phyloP scores from a whole-genome alignment of 1,284 basidiomycete species.

The Sporisorium iseilematis-ciliati region DNA sequence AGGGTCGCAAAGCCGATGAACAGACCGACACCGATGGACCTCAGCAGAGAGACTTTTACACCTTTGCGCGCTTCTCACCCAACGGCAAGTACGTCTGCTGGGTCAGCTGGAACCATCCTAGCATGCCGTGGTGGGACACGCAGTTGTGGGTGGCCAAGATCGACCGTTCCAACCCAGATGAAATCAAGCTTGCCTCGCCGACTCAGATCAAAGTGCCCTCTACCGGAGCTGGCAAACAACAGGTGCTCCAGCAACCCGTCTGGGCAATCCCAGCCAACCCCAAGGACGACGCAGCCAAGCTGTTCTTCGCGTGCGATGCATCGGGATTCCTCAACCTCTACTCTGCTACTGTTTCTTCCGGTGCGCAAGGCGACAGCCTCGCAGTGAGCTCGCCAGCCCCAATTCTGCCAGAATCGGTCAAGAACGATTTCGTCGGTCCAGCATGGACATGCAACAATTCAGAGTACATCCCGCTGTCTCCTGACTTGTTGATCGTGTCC shows the following conservation, averaged over 20 bases:
- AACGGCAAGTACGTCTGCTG: slow-evolving; percentile 78
- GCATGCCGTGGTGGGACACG: slow-evolving; percentile 85
- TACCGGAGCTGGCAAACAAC: slow-evolving; percentile 30
- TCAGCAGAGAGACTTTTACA: slow-evolving; percentile 78
- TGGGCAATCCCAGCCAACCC: slow-evolving; percentile 73
- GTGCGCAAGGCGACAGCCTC: background rate
- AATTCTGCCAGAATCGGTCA: slow-evolving; percentile 73
- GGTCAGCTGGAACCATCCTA: slow-evolving; percentile 79
- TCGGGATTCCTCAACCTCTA: slow-evolving; percentile 81
- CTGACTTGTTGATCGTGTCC: slow-evolving; percentile 45
- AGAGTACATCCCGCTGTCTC: slow-evolving; percentile 43
- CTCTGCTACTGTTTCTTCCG: slow-evolving; percentile 63
- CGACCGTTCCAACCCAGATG: slow-evolving; percentile 19
- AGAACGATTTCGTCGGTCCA: slow-evolving; percentile 76
- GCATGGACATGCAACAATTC: slow-evolving; percentile 74
- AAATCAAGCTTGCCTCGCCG: slow-evolving; percentile 21
- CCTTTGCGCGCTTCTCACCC: slow-evolving; percentile 76
- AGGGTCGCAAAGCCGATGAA: slow-evolving; percentile 70
- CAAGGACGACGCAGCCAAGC: slow-evolving; percentile 70
- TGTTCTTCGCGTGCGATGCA: slow-evolving; percentile 79
- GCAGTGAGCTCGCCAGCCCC: slow-evolving; percentile 9
- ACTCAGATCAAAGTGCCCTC: slow-evolving; percentile 21
- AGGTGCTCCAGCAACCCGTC: slow-evolving; percentile 67
- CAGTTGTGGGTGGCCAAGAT: slow-evolving; percentile 75
- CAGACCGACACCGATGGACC: slow-evolving; percentile 19